These are phyloP conservation scores for Lactifluus echinatus DNA, from an alignment of 768 basidiomycete genomes.

Conservation along the genomic window DNA sequence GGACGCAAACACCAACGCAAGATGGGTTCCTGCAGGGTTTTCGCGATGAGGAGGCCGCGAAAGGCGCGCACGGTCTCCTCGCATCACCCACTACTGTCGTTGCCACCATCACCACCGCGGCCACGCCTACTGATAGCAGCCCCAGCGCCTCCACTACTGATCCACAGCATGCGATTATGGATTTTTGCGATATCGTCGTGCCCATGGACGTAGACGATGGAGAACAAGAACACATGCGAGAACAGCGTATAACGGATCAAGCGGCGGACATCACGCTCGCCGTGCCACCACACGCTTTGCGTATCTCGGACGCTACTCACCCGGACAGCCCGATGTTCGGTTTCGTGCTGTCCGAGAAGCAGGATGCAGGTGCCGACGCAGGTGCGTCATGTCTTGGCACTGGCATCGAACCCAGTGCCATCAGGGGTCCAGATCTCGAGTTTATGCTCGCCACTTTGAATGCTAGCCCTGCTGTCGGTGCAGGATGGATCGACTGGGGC, in stretches of 20 bases:
- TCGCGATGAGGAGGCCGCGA: slow-evolving; percentile 6
- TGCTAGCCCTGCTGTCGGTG: not conserved
- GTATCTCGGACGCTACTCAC: not conserved
- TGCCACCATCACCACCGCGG: not conserved
- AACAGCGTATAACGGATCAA: not conserved
- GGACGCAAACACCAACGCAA: not conserved
- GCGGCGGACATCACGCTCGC: not conserved
- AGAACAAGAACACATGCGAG: not conserved
- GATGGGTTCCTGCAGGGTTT: not conserved
- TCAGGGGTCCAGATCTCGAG: not conserved
- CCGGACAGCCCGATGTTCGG: slow-evolving; percentile 9
- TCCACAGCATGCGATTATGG: not conserved
- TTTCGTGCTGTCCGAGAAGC: slow-evolving; percentile 1
- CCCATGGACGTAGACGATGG: not conserved
- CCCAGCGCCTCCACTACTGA: not conserved
- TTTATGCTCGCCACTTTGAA: not conserved
- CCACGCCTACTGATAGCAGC: not conserved
- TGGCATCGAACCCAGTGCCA: not conserved
- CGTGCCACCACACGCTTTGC: not conserved
- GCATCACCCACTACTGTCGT: not conserved
- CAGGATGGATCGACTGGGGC: slow-evolving; percentile 1
- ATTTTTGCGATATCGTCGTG: not conserved
- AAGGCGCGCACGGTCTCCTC: slow-evolving; percentile 14
- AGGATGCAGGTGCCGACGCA: not conserved
- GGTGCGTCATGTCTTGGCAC: not conserved